Evolutionary conservation across 768 basidiomycete species (phyloP), one percentile per base, ranked within the genome.

Genomic region (Mycena crocata): DNA sequence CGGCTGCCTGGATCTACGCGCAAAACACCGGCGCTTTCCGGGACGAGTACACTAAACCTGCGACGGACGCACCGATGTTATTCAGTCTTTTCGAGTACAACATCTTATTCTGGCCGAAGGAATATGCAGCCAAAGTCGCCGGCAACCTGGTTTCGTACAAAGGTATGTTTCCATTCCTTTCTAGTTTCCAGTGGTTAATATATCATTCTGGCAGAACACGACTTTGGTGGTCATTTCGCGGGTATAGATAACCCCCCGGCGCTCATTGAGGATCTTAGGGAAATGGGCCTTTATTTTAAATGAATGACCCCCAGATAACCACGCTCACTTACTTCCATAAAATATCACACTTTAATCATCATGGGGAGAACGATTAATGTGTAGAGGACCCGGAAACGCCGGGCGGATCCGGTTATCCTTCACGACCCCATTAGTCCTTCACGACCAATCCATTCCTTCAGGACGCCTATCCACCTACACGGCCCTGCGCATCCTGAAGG

Each of bases 1-100:
- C 72, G 4, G 67, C 75, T 28, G 60, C 57, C 2, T 65, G 71
- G 51, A 49, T 67, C 23, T 76, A 76, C 52, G 65, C 65, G 12
- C 51, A 34, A 24, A 66, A 66, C 31, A 3, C 52, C 5, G 45
- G 42, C 45, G 32, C 40, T 4, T 68, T 68, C 57, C 1, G 5
- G 4, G 1, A 28, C 6, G 50, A n/a, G 0, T 68, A 64, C 51
- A 39, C 57, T 3, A 60, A 64, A 37, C 10, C 67, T 1, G 39
- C 34, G 8, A 68, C 67, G 7, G 64, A 69, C 32, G 68, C 64
- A 26, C 63, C 63, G 56, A 49, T 64, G 62, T 48, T 66, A 30
- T 66, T 46, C 51, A 66, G 65, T 19, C 52, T 28, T 5, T 67
- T 67, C 48, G n/a, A 60, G 48, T 65, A 65, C 40, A 60, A 65